phyloP scores from a whole-genome alignment of 2,329 filamentous ascomycete species.

The Phaeoacremonium minimum region DNA sequence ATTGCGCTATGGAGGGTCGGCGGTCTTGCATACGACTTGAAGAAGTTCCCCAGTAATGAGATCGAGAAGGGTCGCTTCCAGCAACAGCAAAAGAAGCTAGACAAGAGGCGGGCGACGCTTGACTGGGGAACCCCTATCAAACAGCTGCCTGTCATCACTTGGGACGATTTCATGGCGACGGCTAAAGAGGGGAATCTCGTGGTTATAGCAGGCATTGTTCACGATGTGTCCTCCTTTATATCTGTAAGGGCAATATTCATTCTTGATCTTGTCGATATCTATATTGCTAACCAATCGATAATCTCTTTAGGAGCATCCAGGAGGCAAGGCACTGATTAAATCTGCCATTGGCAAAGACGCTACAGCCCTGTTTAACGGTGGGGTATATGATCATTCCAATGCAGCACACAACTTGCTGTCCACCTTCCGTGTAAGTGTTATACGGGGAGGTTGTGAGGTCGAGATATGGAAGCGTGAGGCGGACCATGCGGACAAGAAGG shows the following conservation, averaged over 20 bases:
- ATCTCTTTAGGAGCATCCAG: constrained; percentile 84
- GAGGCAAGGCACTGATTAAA: constrained; percentile 79
- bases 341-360: constrained; percentile 83
- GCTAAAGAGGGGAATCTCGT: constrained; percentile 73
- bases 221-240: constrained; percentile 79
- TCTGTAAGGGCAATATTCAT: too few species aligned
- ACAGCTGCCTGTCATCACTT: constrained; percentile 77
- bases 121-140: constrained; percentile 62
- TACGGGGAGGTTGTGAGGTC: constrained; percentile 81
- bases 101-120: constrained; percentile 57
- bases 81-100: constrained; percentile 65
- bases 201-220: constrained; percentile 77
- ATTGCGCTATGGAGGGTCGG: constrained; percentile 67
- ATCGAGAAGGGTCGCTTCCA: constrained; percentile 66
- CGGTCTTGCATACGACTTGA: constrained; percentile 62
- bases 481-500: too few species aligned
- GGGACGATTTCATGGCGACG: constrained; percentile 78
- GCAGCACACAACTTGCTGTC: constrained; percentile 84
- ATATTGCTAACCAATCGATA: too few species aligned
- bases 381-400: constrained; percentile 86
- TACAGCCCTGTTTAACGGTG: constrained; percentile 86
- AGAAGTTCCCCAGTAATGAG: constrained; percentile 64
- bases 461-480: constrained; percentile 81
- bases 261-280: too few species aligned
- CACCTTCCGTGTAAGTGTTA: constrained; percentile 82